Base-by-base conservation (phyloP, 352 stramenopile species). In the Globisporangium iwayamae region DNA sequence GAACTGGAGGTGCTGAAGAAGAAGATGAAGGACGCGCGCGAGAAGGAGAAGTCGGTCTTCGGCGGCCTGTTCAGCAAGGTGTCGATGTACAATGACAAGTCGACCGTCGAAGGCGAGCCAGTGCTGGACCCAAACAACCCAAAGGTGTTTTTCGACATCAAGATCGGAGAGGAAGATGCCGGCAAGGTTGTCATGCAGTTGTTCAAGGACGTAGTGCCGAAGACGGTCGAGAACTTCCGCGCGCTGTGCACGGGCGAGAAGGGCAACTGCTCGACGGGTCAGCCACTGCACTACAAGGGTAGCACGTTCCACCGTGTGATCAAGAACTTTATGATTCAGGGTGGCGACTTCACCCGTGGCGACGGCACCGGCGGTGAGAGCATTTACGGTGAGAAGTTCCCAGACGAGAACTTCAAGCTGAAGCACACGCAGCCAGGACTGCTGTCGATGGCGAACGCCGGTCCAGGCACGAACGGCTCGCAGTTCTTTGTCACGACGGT, bases 181-280 rank as follows among this genome's bases (percentile, higher is more conserved):
- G 92, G 94, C 46, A 89, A 96, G 62, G 83, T 98, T 30, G 96
- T 97, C 34, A 98, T 99, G 78, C 94, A 99, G 78, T 77, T 99
- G 41, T 96, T 89, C 74, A 89, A 97, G 67, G 97, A 99, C 75
- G 83, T 99, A 36, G 92, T 93, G 28, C 97, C 98, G 1, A 96
- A 97, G 70, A 99, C 97, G 2, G 97, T 90, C 0, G 97, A 99
- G 77, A 99, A 99, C 83, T 99, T 99, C 84, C 83, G 96, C 61
- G 93, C 88, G 43, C 73, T 99, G 28, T 99, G 97, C 74, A 99
- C 97, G 41, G 98, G 98, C 67, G 98, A 99, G 78, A 92, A 98
- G 79, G 96, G 96, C 67, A 84, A 88, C 55, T 87, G 78, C 70
- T 81, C 75, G 57, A 86, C 78, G 39, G 87, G 88, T 52, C 62